Evolutionary conservation across 139 green algal genomes (phyloP), one percentile per base, ranked within the genome.

Genomic region (Chlamydomonas sphaeroides): DNA sequence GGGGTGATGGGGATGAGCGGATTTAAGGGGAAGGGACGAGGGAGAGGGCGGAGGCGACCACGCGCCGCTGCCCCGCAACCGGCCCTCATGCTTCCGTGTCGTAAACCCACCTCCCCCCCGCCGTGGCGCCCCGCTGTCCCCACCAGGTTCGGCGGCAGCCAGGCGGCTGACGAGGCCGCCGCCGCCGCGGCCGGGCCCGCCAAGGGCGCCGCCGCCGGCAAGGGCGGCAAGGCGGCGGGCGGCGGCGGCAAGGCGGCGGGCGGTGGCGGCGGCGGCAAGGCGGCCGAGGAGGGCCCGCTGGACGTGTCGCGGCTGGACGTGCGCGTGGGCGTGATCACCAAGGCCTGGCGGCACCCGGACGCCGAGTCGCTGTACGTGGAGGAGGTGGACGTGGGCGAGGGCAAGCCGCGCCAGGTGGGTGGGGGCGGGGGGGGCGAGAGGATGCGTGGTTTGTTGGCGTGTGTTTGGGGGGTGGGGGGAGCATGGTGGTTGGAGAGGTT

Each of bases 351-450:
- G 73, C 92, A 95, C 77, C 89, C 91, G 28, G 91, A 95, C 72
- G 92, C 92, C 1, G 92, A 95, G 59, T 62, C 59, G 39, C 39
- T 80, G 59, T 80, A 80, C 48, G 74, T 92, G 28, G 88, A 92
- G 57, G 48, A 87, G 69, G 80, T 91, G 36, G 94, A 98, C 61
- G 86, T 97, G 20, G 94, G 94, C 21, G 95, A 98, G 75, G 69
- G 86, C 32, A 91, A 95, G 80, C 93, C 92, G 30, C 74, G 95
- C 7, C 96, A 93, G 33, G 74, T 71, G 73, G 28, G 73, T 39
- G 49, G 18, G 49, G 25, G 10, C 5, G 51, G n/a, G 41, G 48
- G 42, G 23, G 7, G 65, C 11, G n/a, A n/a, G n/a, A 42, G 57
- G 20, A 21, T 17, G n/a, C 35, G 21, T 11, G 65, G 65, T 15